Base-by-base conservation (phyloP, 2,329 filamentous ascomycete genomes). In the Hypoxylon sp. region DNA sequence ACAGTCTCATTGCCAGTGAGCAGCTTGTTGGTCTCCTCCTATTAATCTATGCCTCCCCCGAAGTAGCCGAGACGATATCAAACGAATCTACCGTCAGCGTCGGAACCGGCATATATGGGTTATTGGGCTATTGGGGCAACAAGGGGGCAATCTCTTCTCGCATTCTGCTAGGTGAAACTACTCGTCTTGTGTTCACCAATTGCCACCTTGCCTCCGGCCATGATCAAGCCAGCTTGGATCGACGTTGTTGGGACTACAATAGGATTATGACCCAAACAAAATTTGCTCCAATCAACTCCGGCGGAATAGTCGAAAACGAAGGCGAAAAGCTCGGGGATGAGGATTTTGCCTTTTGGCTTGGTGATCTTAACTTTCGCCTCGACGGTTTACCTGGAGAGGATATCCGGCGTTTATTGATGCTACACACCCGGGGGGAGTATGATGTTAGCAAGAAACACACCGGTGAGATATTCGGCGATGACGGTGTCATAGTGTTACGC, bases 301-400 rank as follows among this genome's bases (percentile, higher is more conserved):
- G 86, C 0, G 90, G 92, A 7, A 88, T 91, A 5, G 82, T 87
- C 1, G 85, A 89, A 39, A 89, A 90, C n/a, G 88, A 91, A 21
- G 82, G 85, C 0, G 89, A 92, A 56, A 87, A 84, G 37, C 91
- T 99, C 70, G 94, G 93, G 0, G 92, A 97, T 42, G 95, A 97
- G 72, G 96, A 99, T 76, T 94, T 98, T 80, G 89, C 91, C 0
- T 98, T 99, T 76, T 98, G 95, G 93, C 93, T 97, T 75, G 96
- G 96, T 6, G 96, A 99, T 79, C 85, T 99, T 46, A 99, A 99
- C 78, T 99, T 98, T 77, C 89, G 96, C 32, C 85, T 99, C 0
- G 93, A 97, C 55, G 93, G 91, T 48, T 87, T 98, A 53, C 93
- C 95, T 0, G 94, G 94, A 0, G 92, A 96, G 39, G 96, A 99